Base-by-base conservation (phyloP, 2,329 filamentous ascomycete genomes). In the Ceratocystis diversiconidia region DNA sequence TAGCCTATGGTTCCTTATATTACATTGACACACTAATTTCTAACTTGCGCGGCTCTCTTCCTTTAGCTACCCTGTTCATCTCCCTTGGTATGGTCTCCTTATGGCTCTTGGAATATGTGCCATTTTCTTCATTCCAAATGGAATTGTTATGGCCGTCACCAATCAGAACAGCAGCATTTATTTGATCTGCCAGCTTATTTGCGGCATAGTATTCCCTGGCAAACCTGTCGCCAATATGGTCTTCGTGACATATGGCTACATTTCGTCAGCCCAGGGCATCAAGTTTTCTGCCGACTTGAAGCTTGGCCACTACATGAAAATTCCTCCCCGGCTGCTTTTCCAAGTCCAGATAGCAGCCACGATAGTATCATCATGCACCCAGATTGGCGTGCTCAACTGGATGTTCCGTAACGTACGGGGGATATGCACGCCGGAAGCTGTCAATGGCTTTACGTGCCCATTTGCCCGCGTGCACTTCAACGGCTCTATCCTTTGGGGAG, bases 141-240 rank as follows among this genome's bases (percentile, higher is more conserved):
- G 90, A 68, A 94, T 95, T 72, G 88, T 95, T 71, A 95, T 94
- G 88, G 90, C 90, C 17, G 90, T 95, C 70, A 95, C 90, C 8
- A 95, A 94, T 73, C 89, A 92, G 73, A 89, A 94, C 74, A 90
- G 85, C 74, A 90, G 86, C 73, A 89, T 92, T 69, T 94, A 92
- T 73, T 81, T 94, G 44, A 89, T 94, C 70, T 92, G 89, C 73
- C 90, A 94, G 74, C 81, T 95, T 66, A 86, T 94, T 69, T 92
- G 89, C 69, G 90, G 90, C 64, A 85, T 83, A 62, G 79, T 90
- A 17, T 95, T 95, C 73, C 90, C 90, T 0, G 90, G 90, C 32
- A 86, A 88, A 0, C 90, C 90, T 0, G 89, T 95, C 10, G 90
- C 90, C 62, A 94, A 95, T 74, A 95, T 95, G 90, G 89, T 95